Percentiles rank a stretch among this genome's conserved stretches.
Conservation (phyloP, 306 rosid genomes). For the Quillaja saponaria region DNA sequence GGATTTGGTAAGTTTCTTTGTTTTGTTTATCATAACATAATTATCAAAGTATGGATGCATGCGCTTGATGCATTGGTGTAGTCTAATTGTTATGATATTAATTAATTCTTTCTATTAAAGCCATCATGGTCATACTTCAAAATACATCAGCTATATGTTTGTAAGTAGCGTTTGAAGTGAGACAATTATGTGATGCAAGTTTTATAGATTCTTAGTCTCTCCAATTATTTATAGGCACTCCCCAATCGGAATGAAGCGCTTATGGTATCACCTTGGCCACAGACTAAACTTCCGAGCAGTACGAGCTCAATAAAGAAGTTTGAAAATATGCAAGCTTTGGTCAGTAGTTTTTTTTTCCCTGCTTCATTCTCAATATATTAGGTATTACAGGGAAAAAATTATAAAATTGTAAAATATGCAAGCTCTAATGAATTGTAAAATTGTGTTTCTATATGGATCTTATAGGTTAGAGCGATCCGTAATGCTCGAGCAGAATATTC, state of each 20-base stretch:
- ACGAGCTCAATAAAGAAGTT: constrained; percentile 68
- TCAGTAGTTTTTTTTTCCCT: constrained; percentile 39
- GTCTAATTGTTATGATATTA: neutral
- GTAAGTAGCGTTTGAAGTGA: constrained; percentile 8
- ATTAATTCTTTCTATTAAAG: neutral
- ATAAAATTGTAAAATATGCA: no score
- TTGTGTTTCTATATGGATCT: constrained; percentile 20
- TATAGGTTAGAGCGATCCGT: constrained; percentile 77
- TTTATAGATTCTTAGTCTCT: constrained; percentile 6
- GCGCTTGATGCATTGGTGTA: neutral
- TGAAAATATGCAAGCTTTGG: constrained; percentile 87
- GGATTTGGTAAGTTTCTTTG: no score
- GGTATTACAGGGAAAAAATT: constrained; percentile 4
- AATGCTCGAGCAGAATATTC: constrained; percentile 97
- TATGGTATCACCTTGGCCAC: constrained; percentile 84
- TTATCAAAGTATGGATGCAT: no score
- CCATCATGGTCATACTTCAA: neutral
- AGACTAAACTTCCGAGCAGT: constrained; percentile 68
- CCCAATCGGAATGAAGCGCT: constrained; percentile 80
- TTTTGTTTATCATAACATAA: no score
- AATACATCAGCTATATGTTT: neutral
- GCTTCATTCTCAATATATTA: constrained; percentile 21
- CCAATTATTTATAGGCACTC: constrained; percentile 62
- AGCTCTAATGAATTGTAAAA: neutral
- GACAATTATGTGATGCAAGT: neutral